Evolutionary conservation across 2,329 filamentous ascomycete genomes (phyloP).

Genomic region (Aspergillus sp.): DNA sequence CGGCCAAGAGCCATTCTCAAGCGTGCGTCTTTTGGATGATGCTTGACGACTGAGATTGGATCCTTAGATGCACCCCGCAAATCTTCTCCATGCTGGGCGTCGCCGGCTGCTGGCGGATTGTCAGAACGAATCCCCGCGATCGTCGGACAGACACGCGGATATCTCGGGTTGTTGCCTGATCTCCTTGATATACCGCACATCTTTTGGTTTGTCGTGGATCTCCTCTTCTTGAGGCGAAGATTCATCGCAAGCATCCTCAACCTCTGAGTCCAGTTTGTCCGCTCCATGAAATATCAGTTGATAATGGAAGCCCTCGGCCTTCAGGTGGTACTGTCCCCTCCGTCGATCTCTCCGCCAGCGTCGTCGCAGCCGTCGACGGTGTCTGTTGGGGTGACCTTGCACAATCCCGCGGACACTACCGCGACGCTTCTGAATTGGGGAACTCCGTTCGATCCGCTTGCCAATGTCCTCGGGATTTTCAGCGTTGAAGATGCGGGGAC

Average conservation of each 20-base stretch:
- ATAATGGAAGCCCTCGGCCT: constrained; percentile 3
- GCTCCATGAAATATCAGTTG: neutral
- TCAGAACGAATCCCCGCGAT: neutral
- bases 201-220: neutral
- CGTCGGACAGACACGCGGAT: neutral
- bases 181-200: neutral
- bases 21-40: neutral
- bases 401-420: constrained; percentile 17
- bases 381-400: constrained; percentile 18
- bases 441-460: constrained; percentile 26
- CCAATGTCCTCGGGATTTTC: constrained; percentile 23
- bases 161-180: neutral
- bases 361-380: constrained; percentile 10
- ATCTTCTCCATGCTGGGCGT: too few species aligned
- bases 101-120: neutral
- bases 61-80: neutral
- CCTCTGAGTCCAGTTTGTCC: neutral
- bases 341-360: constrained; percentile 6
- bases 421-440: constrained; percentile 31
- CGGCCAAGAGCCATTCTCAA: neutral
- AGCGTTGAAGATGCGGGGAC: constrained; percentile 15
- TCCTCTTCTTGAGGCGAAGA: too few species aligned
- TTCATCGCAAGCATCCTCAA: too few species aligned
- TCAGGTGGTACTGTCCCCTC: constrained; percentile 11
- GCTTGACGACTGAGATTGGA: neutral